Conservation (phyloP, 805 yeast genomes). For the Dipodascus geniculatus region DNA sequence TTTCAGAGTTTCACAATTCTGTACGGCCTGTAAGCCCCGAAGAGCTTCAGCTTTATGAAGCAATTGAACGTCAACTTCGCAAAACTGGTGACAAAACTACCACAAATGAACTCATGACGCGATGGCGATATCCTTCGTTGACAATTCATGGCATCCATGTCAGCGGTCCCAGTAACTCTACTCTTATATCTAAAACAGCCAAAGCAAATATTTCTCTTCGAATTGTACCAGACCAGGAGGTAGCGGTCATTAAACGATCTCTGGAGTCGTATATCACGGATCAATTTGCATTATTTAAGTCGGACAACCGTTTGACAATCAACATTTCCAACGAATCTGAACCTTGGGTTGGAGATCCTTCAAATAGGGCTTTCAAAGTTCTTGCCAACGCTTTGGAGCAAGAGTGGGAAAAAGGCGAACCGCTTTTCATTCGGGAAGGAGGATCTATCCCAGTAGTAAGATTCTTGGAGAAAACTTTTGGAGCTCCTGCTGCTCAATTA, state of each 20-base stretch:
- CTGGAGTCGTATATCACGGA: slow-evolving; percentile 37
- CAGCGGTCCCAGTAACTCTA: slow-evolving; percentile 81
- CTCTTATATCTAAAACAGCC: slow-evolving; percentile 80
- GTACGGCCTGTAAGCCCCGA: slow-evolving; percentile 43
- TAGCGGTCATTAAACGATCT: slow-evolving; percentile 41
- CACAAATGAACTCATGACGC: slow-evolving; percentile 43
- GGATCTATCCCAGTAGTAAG: slow-evolving; percentile 91
- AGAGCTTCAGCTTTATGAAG: slow-evolving; percentile 52
- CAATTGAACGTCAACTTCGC: slow-evolving; percentile 30
- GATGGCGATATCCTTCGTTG: slow-evolving; percentile 85
- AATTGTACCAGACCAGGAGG: slow-evolving; percentile 79
- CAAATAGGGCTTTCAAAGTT: slow-evolving; percentile 59
- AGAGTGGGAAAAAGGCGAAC: slow-evolving; percentile 66
- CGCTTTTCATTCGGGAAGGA: slow-evolving; percentile 86
- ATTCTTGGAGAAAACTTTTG: slow-evolving; percentile 66
- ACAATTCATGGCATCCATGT: slow-evolving; percentile 77
- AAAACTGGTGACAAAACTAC: slow-evolving; percentile 16
- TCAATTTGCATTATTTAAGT: slow-evolving; percentile 37
- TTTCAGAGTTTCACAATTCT: slow-evolving; percentile 66
- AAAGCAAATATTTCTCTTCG: slow-evolving; percentile 70
- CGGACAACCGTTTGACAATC: slow-evolving; percentile 52
- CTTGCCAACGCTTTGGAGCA: slow-evolving; percentile 47
- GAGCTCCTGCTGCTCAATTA: slow-evolving; percentile 86
- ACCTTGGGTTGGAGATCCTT: slow-evolving; percentile 90
- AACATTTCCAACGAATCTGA: slow-evolving; percentile 76